A percentile compares a stretch with the other conserved stretches of the same genome.
phyloP scores from a whole-genome alignment of 805 yeast species.

The Candida patagonica region DNA sequence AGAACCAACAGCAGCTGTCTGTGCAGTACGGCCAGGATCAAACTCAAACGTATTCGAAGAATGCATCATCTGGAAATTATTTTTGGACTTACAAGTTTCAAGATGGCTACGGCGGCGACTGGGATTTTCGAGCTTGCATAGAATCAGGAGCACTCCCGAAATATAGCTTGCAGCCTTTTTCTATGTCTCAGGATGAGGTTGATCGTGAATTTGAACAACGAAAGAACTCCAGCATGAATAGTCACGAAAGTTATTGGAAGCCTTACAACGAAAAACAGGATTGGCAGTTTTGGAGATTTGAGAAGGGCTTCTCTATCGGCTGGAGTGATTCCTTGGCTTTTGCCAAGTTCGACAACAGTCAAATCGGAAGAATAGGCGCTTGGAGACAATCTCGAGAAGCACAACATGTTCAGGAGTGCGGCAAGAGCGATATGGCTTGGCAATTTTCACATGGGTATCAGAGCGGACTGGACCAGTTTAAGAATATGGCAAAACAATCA shows the following conservation, averaged over 20 bases:
- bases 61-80: slow-evolving; percentile 63
- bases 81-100: slow-evolving; percentile 91
- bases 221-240: slow-evolving; percentile 30
- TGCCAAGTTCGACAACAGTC: slow-evolving; percentile 57
- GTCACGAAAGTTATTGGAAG: slow-evolving; percentile 65
- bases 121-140: slow-evolving; percentile 82
- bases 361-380: slow-evolving; percentile 62
- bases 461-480: slow-evolving; percentile 43
- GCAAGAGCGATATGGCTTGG: slow-evolving; percentile 57
- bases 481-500: too few relatives aligned
- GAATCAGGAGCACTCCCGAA: slow-evolving; percentile 48
- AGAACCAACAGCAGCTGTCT: slow-evolving; percentile 47
- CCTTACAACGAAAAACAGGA: slow-evolving; percentile 43
- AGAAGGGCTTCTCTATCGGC: slow-evolving; percentile 68
- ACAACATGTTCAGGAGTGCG: slow-evolving; percentile 51
- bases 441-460: slow-evolving; percentile 85
- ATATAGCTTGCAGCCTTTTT: slow-evolving; percentile 16
- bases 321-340: slow-evolving; percentile 69
- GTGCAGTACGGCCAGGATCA: slow-evolving; percentile 54
- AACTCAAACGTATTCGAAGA: slow-evolving; percentile 35
- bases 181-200: slow-evolving; percentile 15
- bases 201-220: slow-evolving; percentile 29
- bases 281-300: slow-evolving; percentile 73
- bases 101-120: slow-evolving; percentile 89
- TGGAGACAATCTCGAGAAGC: slow-evolving; percentile 55